Base-by-base conservation (phyloP, 192 early-diverging fungal genomes). In the Gigaspora rosea region DNA sequence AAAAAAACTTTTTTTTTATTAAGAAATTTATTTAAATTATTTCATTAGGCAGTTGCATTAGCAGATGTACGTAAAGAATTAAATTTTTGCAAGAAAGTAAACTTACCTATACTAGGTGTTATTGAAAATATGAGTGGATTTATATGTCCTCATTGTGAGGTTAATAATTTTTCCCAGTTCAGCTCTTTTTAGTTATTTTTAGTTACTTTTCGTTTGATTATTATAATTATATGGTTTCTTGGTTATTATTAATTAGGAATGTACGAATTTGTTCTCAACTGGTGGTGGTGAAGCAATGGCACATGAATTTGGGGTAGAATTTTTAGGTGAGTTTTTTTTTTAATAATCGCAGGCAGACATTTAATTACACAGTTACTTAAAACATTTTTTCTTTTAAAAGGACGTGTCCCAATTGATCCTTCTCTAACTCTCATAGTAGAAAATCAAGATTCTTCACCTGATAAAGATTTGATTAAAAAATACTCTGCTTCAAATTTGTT, bases 51-150 rank as follows among this genome's bases (percentile, higher is more conserved):
- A 3, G 92, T 94, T 10, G 88, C 91, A 6, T 73, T 93, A 82
- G 78, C 90, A 8, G 97, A 99, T 85, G 97, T 99, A 8, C 90
- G 95, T 65, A 97, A 97, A 80, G 96, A 99, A 75, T 85, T 98
- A 52, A 94, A 89, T 80, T 99, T 99, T 82, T 99, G 97, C 81
- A 78, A 82, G 18, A 95, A 96, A 76, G 94, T 96, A 20, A 88
- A 89, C 12, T 66, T 99, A 64, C 91, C 91, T 7, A 87, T 99
- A 64, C 85, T 98, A 0, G 97, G 97, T 7, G 87, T 99, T 18
- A 84, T 99, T 27, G 97, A 99, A 79, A 98, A 98, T 75, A 97
- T 98, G 97, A 94, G 92, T 81, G 97, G 96, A 4, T 99, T 94
- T 82, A 89, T 98, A 10, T 99, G 97, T 73, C 93, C 92, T 32